These are phyloP conservation scores for Sugiyamaella valdiviana DNA, from an alignment of 805 yeast genomes.

Conservation along the genomic window DNA sequence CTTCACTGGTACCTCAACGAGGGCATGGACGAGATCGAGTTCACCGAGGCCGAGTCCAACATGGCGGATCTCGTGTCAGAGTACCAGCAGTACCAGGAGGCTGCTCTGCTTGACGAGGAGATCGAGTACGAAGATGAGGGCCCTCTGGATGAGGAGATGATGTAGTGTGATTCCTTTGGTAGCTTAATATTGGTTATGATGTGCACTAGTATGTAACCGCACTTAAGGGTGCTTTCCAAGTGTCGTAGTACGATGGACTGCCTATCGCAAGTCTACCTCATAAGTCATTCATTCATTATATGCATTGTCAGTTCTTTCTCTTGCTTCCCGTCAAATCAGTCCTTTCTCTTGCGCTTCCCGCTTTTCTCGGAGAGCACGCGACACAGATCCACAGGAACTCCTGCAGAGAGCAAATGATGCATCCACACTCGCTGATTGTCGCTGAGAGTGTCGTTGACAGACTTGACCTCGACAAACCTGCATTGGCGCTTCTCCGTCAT, in stretches of 20 bases:
- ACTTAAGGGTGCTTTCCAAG: too few species aligned
- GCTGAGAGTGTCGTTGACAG: slow-evolving; percentile 33
- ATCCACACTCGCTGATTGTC: slow-evolving; percentile 36
- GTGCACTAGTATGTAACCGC: too few species aligned
- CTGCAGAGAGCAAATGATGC: slow-evolving; percentile 25
- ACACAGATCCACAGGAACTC: slow-evolving; percentile 32
- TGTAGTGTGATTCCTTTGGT: neutral
- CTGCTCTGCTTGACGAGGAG: slow-evolving; percentile 65
- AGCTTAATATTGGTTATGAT: neutral
- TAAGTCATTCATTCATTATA: too few species aligned
- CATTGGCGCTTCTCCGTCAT: slow-evolving; percentile 14
- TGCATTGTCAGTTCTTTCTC: too few species aligned
- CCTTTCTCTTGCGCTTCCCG: slow-evolving; percentile 1
- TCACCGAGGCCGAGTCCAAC: slow-evolving; percentile 88
- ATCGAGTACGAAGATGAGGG: slow-evolving; percentile 47
- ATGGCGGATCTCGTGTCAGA: slow-evolving; percentile 85
- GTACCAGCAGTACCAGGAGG: slow-evolving; percentile 89
- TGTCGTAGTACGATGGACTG: too few species aligned
- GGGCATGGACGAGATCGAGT: slow-evolving; percentile 95
- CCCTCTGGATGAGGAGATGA: slow-evolving; percentile 8
- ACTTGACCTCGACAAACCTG: slow-evolving; percentile 33
- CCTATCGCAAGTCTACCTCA: too few species aligned
- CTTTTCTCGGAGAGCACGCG: slow-evolving; percentile 14
- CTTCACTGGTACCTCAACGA: slow-evolving; percentile 94
- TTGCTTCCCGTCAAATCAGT: too few species aligned